Conservation (phyloP, 352 stramenopile species). For the Albugo candida region DNA sequence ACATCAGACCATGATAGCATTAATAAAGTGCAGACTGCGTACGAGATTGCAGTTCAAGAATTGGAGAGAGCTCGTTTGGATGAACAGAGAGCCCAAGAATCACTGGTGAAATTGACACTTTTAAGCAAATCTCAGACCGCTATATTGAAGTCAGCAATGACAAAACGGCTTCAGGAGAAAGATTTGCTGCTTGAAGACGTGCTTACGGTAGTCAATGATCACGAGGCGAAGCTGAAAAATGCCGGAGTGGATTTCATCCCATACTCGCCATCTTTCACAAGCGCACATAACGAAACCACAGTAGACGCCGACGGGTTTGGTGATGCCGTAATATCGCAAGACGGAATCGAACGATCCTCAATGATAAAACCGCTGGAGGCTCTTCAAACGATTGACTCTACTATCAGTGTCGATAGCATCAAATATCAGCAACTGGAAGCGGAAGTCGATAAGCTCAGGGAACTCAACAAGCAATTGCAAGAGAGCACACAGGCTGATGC, state of each 20-base stretch:
- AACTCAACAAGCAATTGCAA: slow-evolving; percentile 4
- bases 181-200: slow-evolving; percentile 45
- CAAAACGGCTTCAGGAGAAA: slow-evolving; percentile 59
- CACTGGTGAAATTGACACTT: slow-evolving; percentile 58
- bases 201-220: slow-evolving; percentile 27
- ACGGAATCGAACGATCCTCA: slow-evolving; percentile 23
- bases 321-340: slow-evolving; percentile 1
- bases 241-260: slow-evolving; percentile 20
- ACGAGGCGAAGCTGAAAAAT: slow-evolving; percentile 36
- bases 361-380: slow-evolving; percentile 54
- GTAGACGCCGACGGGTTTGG: not conserved
- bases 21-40: slow-evolving; percentile 14
- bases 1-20: not conserved
- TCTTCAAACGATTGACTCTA: too few species aligned
- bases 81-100: slow-evolving; percentile 60
- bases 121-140: slow-evolving; percentile 70
- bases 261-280: slow-evolving; percentile 11
- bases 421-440: not conserved
- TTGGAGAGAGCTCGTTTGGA: slow-evolving; percentile 32
- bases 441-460: slow-evolving; percentile 5
- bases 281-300: not conserved
- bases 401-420: too few species aligned
- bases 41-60: slow-evolving; percentile 38
- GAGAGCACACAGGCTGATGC: not conserved
- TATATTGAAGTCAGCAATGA: slow-evolving; percentile 69